Evolutionary conservation across 345 rosid genomes (phyloP), one percentile per base, ranked within the genome.

Genomic region (Physaria fendleri): DNA sequence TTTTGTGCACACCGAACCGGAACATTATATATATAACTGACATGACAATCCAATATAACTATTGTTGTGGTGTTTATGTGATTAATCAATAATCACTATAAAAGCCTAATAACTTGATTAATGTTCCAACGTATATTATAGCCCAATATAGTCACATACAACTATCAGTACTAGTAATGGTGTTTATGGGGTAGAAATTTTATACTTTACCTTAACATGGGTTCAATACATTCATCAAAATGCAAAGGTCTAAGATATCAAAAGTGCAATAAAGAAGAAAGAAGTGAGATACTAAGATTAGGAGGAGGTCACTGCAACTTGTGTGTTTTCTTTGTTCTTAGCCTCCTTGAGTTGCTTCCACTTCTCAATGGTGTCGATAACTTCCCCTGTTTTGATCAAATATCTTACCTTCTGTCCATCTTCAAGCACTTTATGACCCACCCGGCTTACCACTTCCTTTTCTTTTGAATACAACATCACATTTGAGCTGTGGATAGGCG

Each of bases 391-490:
- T 78, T 92, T 92, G 66, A 88, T 69, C 32, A 86, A 81, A 70
- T 76, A 88, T 12, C 96, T 80, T 14, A 84, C 96, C 55, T 76
- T 68, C 38, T 62, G 73, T 32, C 98, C 96, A 68, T 83, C 51
- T 2, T 86, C 89, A 8, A 86, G 87, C 18, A 80, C 68, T 63
- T 80, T 86, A 70, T 86, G 98, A 24, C 96, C 96, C 49, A 88
- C 82, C 23, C 96, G 79, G 65, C 98, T 92, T 9, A 79, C 78
- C 3, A 83, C 81, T 0, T 88, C 74, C 70, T 86, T 55, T 33
- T 92, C 98, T 70, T 86, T 86, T 0, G 96, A 92, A 70, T 88
- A 86, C 3, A 88, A 71, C 98, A 92, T 88, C 78, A 88, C 95
- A 17, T 86, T 88, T 10, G 98, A 92, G 77, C 96, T 92, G 75